Base-by-base conservation (phyloP, 495 filamentous ascomycete species). In the Neurospora sp. region DNA sequence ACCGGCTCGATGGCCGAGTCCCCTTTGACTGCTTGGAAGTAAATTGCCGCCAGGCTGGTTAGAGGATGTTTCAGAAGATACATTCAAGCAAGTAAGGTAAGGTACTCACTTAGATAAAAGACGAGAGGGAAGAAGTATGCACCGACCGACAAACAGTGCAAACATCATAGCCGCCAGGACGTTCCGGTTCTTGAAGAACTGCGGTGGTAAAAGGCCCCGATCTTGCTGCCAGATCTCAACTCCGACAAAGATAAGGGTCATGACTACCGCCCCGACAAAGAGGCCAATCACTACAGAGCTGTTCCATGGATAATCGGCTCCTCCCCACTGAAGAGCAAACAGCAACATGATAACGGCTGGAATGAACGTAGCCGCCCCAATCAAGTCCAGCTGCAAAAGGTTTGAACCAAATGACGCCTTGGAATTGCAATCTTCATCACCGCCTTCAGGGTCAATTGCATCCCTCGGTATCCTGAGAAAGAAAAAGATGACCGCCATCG, bases 291-390 rank as follows among this genome's bases (percentile, higher is more conserved):
- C 89, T 20, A 87, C 88, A 12, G 81, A 84, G 72, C 84, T 83
- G 39, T 74, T 79, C 93, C 93, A 96, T 1, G 81, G 72, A 70
- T 90, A 89, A 35, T 83, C 86, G 7, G 85, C 84, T 0, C 93
- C 93, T 45, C 91, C 93, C 90, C 93, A 97, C 76, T 96, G 92
- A 4, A 97, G 83, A 0, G 93, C 94, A 0, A 97, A 83, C 53
- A 96, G 78, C 18, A 93, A 82, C 69, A 87, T 89, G 69, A 94
- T 84, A 18, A 96, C 86, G 18, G 84, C 86, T 5, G 90, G 91
- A 22, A 96, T 80, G 77, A 96, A 90, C 47, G 90, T 75, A 0
- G 83, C 12, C 0, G 87, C 89, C 8, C 93, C 93, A 3, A 88
- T 70, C 3, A 87, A 82, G 80, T 97, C 93, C 69, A 95, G 82